Evolutionary conservation across 805 yeast species (phyloP).

Genomic region (Priceomyces medius): DNA sequence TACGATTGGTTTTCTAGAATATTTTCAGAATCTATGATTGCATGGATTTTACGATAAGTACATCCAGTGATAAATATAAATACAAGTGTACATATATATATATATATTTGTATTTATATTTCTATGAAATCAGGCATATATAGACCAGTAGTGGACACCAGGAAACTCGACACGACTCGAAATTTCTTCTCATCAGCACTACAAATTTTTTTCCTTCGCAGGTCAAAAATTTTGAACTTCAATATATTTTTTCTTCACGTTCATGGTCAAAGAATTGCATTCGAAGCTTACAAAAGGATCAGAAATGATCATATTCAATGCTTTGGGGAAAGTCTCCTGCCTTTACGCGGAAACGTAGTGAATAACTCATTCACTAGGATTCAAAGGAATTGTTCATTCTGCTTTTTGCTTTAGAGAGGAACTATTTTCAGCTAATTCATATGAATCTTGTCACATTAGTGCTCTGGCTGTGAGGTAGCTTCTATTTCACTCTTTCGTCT

Average conservation of each 20-base stretch:
- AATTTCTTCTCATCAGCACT: conserved; percentile 1
- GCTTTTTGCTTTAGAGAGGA: neutral
- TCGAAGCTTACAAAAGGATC: conserved; percentile 67
- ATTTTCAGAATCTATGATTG: conserved; percentile 32
- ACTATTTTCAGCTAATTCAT: conserved; percentile 15
- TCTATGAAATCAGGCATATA: no score
- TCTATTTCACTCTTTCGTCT: no score
- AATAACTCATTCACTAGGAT: conserved; percentile 26
- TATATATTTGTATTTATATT: no score
- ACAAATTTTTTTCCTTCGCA: conserved; percentile 4
- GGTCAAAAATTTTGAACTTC: conserved; percentile 6
- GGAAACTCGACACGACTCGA: neutral
- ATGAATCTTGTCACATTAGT: conserved; percentile 17
- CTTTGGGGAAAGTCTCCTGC: conserved; percentile 94
- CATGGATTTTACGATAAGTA: conserved; percentile 16
- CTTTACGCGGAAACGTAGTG: conserved; percentile 66
- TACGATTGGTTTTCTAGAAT: conserved; percentile 34
- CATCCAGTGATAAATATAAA: neutral
- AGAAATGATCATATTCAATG: conserved; percentile 28
- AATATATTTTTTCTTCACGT: conserved; percentile 36
- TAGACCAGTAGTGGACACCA: no score
- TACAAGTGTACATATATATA: no score
- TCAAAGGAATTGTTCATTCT: neutral
- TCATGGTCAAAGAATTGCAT: conserved; percentile 76
- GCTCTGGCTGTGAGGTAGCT: conserved; percentile 16